A percentile compares a stretch with the other conserved stretches of the same genome.
Evolutionary conservation across 2,329 filamentous ascomycete genomes (phyloP).

Genomic region (Penicillium sp.): DNA sequence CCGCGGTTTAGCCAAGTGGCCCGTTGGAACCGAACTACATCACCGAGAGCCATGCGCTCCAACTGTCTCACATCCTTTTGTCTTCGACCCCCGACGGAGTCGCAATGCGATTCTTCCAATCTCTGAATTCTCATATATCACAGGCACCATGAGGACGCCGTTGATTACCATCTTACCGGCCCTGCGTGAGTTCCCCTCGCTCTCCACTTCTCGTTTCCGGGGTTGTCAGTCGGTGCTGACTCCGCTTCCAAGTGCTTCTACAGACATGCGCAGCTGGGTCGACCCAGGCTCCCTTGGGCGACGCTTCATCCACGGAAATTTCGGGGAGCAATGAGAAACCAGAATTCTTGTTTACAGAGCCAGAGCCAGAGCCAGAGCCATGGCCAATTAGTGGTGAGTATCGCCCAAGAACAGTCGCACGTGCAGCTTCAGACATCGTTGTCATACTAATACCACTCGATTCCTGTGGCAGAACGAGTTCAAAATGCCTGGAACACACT

Average conservation of each 20-base stretch:
- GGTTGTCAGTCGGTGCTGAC: conserved; percentile 30
- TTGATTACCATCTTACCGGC: conserved; percentile 43
- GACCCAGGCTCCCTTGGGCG: conserved; percentile 30
- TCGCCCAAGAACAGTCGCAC: conserved; percentile 13
- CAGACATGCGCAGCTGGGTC: conserved; percentile 38
- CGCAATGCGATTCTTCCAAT: conserved; percentile 44
- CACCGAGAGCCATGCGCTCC: conserved; percentile 20
- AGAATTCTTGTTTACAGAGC: conserved; percentile 32
- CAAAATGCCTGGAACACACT: conserved; percentile 41
- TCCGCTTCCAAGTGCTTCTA: conserved; percentile 39
- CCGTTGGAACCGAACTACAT: conserved; percentile 37
- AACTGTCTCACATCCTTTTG: conserved; percentile 1
- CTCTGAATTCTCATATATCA: conserved; percentile 25
- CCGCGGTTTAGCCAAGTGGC: conserved; percentile 47
- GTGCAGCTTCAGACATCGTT: conserved; percentile 3
- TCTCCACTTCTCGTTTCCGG: conserved; percentile 8
- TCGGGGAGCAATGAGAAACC: conserved; percentile 26
- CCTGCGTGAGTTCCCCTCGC: conserved; percentile 39
- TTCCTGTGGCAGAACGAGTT: conserved; percentile 38
- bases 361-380: conserved; percentile 25
- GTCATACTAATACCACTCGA: conserved; percentile 18
- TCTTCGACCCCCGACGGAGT: conserved; percentile 22
- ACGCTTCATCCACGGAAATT: conserved; percentile 27
- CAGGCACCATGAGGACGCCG: conserved; percentile 45
- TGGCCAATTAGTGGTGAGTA: conserved; percentile 41